These are phyloP conservation scores for Gnaphalium uliginosum DNA, from an alignment of 129 eudicot genomes.

Conservation along the genomic window DNA sequence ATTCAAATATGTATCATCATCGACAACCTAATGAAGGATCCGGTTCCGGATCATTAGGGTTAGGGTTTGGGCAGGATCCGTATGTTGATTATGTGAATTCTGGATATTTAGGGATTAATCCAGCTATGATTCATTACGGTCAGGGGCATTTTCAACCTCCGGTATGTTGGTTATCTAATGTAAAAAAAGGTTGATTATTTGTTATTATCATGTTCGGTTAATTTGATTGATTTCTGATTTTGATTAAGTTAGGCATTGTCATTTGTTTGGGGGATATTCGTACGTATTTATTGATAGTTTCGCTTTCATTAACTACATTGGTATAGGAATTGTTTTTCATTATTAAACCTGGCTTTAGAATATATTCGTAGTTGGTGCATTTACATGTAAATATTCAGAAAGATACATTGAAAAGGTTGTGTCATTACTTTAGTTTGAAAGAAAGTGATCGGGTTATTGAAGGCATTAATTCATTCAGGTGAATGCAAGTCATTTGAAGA, in stretches of 20 bases:
- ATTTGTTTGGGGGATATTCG: background rate
- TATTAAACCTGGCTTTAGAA: too few species aligned
- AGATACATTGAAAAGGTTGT: too few species aligned
- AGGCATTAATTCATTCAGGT: too few species aligned
- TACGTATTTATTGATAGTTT: background rate
- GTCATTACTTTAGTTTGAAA: too few species aligned
- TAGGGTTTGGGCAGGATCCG: constrained; percentile 39
- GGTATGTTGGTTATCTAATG: constrained; percentile 33
- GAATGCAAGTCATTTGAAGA: too few species aligned
- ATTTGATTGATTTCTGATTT: background rate
- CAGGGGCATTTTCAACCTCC: constrained; percentile 35
- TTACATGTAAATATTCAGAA: too few species aligned
- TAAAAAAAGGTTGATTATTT: background rate
- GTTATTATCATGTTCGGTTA: constrained; percentile 3
- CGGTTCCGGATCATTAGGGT: constrained; percentile 16
- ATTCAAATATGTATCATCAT: constrained; percentile 18
- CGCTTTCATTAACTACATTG: background rate
- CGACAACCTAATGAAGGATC: constrained; percentile 29
- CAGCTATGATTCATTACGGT: constrained; percentile 40
- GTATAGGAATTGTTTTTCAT: background rate
- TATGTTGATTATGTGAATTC: constrained; percentile 21
- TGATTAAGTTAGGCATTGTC: constrained; percentile 17
- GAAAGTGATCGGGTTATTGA: too few species aligned
- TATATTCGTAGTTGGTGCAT: too few species aligned
- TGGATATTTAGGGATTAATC: constrained; percentile 36